phyloP scores from a whole-genome alignment of 257 asterid species.

The Dorcoceras hygrometricum region DNA sequence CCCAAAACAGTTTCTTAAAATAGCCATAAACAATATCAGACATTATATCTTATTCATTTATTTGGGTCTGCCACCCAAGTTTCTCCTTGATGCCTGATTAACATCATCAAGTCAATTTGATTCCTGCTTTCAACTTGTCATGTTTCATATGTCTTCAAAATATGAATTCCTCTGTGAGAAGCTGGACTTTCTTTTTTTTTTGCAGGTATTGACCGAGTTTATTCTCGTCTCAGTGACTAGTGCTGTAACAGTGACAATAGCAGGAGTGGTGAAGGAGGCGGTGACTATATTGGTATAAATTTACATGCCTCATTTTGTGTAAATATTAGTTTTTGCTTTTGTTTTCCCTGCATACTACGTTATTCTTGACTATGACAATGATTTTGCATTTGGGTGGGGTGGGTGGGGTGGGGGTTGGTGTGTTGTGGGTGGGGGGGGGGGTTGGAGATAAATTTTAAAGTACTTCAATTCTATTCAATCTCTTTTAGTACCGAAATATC shows the following conservation, averaged over 20 bases:
- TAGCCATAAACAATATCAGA: background rate
- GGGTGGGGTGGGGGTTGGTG: too few relatives aligned
- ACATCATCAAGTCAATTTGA: constrained; percentile 1
- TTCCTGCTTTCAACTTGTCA: constrained; percentile 3
- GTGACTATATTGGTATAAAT: constrained; percentile 84
- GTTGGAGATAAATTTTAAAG: background rate
- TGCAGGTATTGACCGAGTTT: constrained; percentile 95
- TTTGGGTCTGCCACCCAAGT: background rate
- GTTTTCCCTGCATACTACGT: background rate
- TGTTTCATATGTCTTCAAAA: constrained; percentile 14
- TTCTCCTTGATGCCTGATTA: constrained; percentile 7
- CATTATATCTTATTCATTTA: too few relatives aligned
- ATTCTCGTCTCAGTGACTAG: constrained; percentile 90
- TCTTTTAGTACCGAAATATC: background rate
- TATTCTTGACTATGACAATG: too few relatives aligned
- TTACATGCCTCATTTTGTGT: background rate
- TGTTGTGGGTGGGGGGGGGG: background rate
- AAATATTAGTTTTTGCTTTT: constrained; percentile 12
- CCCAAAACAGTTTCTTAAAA: background rate
- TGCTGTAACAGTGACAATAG: constrained; percentile 97
- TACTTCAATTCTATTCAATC: background rate
- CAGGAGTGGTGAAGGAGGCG: constrained; percentile 99
- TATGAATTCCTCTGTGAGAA: constrained; percentile 4
- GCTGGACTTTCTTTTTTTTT: constrained; percentile 20
- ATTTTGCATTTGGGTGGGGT: background rate